Conservation (phyloP, 805 yeast genomes). For the Metschnikowia koreensis region DNA sequence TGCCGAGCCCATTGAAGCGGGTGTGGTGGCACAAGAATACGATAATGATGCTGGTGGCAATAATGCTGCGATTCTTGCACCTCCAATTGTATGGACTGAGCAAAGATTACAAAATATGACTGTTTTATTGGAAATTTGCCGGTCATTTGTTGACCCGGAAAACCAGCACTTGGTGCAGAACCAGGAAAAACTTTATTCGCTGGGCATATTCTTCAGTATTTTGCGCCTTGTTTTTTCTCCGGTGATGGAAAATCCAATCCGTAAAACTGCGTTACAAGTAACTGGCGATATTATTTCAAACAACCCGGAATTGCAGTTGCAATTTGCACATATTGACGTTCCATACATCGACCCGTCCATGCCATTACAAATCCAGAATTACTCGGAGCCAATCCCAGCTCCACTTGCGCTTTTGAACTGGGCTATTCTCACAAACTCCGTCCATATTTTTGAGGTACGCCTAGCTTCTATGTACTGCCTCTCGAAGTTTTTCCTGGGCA, state of each 20-base stretch:
- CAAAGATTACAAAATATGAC: slow-evolving; percentile 68
- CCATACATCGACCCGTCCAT: slow-evolving; percentile 83
- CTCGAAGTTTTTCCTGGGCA: slow-evolving; percentile 65
- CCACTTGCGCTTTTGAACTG: slow-evolving; percentile 75
- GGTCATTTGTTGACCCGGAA: slow-evolving; percentile 68
- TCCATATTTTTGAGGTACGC: slow-evolving; percentile 80
- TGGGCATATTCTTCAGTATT: slow-evolving; percentile 64
- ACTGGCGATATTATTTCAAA: slow-evolving; percentile 74
- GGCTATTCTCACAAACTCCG: slow-evolving; percentile 76
- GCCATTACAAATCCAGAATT: slow-evolving; percentile 42
- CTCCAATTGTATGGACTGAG: slow-evolving; percentile 68
- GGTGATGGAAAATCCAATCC: slow-evolving; percentile 59
- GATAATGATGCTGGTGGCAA: slow-evolving; percentile 18
- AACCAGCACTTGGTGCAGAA: slow-evolving; percentile 59
- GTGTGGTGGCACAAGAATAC: slow-evolving; percentile 8
- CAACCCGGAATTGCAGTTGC: slow-evolving; percentile 64
- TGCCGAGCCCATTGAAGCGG: slow-evolving; percentile 54
- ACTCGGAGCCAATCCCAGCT: slow-evolving; percentile 55
- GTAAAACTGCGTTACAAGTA: slow-evolving; percentile 67
- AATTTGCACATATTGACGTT: slow-evolving; percentile 80
- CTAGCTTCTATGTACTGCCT: slow-evolving; percentile 67
- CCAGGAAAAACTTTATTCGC: slow-evolving; percentile 58
- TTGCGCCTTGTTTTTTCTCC: slow-evolving; percentile 70
- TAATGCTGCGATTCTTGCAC: slow-evolving; percentile 17
- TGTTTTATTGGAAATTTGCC: slow-evolving; percentile 68